Evolutionary conservation across 1,284 basidiomycete genomes (phyloP).

Genomic region (Cronartium quercuum): DNA sequence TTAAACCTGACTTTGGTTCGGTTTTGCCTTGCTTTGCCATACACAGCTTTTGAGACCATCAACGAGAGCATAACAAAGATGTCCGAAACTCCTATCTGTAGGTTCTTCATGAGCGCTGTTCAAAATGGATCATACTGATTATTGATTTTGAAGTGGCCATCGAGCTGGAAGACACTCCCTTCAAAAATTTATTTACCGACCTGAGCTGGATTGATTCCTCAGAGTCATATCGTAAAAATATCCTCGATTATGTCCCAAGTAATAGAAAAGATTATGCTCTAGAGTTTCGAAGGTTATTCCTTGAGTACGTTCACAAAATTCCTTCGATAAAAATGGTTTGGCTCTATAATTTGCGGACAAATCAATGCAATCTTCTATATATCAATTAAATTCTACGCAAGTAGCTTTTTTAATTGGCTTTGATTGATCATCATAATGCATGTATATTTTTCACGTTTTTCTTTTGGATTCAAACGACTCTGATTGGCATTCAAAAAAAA

Average conservation of each 20-base stretch:
- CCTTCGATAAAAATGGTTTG: constrained; percentile 11
- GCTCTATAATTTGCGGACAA: constrained; percentile 23
- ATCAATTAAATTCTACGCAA: background rate
- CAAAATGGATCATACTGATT: background rate
- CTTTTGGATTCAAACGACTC: too few relatives aligned
- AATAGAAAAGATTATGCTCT: constrained; percentile 24
- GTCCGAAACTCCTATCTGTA: constrained; percentile 30
- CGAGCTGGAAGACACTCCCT: constrained; percentile 30
- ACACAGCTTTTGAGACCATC: constrained; percentile 26
- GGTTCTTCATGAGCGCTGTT: background rate
- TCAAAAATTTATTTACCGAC: constrained; percentile 13
- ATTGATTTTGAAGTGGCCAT: constrained; percentile 12
- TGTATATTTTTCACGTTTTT: too few relatives aligned
- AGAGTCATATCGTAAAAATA: constrained; percentile 35
- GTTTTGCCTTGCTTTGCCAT: background rate
- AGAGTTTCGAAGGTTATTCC: constrained; percentile 24
- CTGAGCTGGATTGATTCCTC: constrained; percentile 24
- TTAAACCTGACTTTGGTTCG: background rate
- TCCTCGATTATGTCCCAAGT: constrained; percentile 17
- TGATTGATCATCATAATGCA: too few relatives aligned
- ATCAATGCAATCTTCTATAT: constrained; percentile 28
- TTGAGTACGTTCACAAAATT: constrained; percentile 14
- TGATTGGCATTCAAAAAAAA: too few relatives aligned
- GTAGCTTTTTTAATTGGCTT: too few relatives aligned
- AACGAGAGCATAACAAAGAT: constrained; percentile 22